These are phyloP conservation scores for Phytophthora nicotianae DNA, from an alignment of 352 stramenopile genomes.

Conservation along the genomic window DNA sequence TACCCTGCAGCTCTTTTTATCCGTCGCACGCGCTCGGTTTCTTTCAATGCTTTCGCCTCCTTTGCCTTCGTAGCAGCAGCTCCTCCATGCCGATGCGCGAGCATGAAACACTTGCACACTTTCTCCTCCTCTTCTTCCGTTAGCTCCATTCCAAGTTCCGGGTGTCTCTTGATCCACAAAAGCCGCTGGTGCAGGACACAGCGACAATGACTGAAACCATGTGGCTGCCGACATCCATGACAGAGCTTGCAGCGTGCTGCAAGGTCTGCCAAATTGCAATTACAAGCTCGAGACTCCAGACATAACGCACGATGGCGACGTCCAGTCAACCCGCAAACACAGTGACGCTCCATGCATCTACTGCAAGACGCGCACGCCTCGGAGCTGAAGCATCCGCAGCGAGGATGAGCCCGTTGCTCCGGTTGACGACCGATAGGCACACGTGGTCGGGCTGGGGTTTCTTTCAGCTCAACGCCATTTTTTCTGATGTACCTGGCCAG, in stretches of 20 bases:
- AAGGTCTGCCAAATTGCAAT: slow-evolving; percentile 43
- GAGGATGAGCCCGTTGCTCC: slow-evolving; percentile 24
- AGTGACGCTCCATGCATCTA: slow-evolving; percentile 69
- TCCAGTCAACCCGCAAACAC: slow-evolving; percentile 44
- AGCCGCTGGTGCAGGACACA: slow-evolving; percentile 57
- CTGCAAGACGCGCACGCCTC: slow-evolving; percentile 59
- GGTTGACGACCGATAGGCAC: slow-evolving; percentile 28
- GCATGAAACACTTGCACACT: slow-evolving; percentile 50
- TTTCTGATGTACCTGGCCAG: slow-evolving; percentile 34
- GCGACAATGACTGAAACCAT: slow-evolving; percentile 56
- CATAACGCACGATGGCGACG: slow-evolving; percentile 39
- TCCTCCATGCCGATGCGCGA: slow-evolving; percentile 29
- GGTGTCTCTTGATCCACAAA: slow-evolving; percentile 30
- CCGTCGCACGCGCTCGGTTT: slow-evolving; percentile 36
- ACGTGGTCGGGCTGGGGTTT: slow-evolving; percentile 1
- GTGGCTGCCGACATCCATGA: slow-evolving; percentile 52
- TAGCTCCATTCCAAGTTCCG: slow-evolving; percentile 18
- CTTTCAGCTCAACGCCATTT: slow-evolving; percentile 31
- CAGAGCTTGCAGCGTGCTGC: slow-evolving; percentile 53
- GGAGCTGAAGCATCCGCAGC: slow-evolving; percentile 52
- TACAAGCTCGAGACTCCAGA: slow-evolving; percentile 69
- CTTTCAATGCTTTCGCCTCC: slow-evolving; percentile 24
- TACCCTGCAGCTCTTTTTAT: slow-evolving; percentile 44
- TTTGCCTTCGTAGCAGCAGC: slow-evolving; percentile 27
- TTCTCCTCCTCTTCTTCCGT: slow-evolving; percentile 21